Percentiles rank a stretch among this genome's conserved stretches.
These are phyloP conservation scores for Dictyostelium intermedium DNA, from an alignment of 78 protist genomes.

Conservation along the genomic window DNA sequence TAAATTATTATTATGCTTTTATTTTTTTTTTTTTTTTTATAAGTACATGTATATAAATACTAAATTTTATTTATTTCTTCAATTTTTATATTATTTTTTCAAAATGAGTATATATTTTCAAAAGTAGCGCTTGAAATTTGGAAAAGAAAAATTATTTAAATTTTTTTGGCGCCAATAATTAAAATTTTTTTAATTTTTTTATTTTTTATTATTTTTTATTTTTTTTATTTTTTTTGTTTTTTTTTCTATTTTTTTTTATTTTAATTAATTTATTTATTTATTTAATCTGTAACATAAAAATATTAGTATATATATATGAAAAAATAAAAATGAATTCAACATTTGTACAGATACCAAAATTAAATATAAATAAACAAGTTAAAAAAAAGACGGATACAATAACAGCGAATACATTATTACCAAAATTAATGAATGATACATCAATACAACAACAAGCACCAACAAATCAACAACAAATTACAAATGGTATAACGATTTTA, in stretches of 20 bases:
- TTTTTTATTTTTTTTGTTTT: background rate
- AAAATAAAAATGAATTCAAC: background rate
- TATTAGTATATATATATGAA: background rate
- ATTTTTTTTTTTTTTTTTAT: background rate
- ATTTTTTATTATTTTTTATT: no score
- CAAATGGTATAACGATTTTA: background rate
- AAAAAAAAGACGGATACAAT: background rate
- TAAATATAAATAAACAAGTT: background rate
- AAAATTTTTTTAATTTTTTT: background rate
- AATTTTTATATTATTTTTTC: no score
- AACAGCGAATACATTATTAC: background rate
- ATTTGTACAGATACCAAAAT: conserved; percentile 3
- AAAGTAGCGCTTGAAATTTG: background rate
- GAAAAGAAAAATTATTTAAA: background rate
- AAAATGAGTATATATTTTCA: no score
- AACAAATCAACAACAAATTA: background rate
- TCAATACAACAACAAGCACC: background rate
- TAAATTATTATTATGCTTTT: background rate
- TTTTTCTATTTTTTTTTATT: background rate
- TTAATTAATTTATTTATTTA: background rate
- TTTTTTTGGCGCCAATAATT: background rate
- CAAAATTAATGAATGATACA: background rate
- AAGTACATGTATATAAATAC: background rate
- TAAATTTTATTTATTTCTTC: background rate
- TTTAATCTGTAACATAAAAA: background rate